Evolutionary conservation across 2,329 filamentous ascomycete species (phyloP).

Genomic region (Rugonectria rugulosa): DNA sequence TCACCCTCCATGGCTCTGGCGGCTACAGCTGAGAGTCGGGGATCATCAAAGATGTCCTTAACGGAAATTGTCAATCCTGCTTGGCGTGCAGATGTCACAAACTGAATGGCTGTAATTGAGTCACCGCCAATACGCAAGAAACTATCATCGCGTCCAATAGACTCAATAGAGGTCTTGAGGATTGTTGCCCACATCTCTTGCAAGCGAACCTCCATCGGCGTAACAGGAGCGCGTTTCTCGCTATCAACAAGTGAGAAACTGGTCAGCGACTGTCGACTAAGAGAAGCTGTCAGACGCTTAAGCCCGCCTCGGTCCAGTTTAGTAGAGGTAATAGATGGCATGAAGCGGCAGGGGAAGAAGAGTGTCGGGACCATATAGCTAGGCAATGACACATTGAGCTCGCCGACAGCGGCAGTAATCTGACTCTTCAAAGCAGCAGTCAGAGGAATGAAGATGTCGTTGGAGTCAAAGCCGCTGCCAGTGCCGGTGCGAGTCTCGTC

Average conservation of each 20-base stretch:
- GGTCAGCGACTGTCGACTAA: constrained; percentile 10
- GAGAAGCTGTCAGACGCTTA: constrained; percentile 4
- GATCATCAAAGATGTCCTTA: constrained; percentile 12
- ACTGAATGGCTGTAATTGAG: constrained; percentile 9
- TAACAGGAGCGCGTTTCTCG: not conserved
- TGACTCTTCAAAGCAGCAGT: not conserved
- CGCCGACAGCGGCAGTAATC: not conserved
- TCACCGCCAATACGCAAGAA: constrained; percentile 14
- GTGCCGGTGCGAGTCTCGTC: constrained; percentile 32
- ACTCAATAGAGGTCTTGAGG: constrained; percentile 40
- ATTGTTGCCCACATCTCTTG: constrained; percentile 44
- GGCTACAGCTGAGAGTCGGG: no score
- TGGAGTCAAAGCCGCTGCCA: not conserved
- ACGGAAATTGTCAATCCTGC: no score
- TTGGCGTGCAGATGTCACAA: no score
- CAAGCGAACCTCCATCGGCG: constrained; percentile 23
- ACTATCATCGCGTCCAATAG: not conserved
- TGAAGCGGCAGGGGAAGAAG: constrained; percentile 18
- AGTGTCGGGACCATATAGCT: constrained; percentile 26
- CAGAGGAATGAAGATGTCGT: not conserved
- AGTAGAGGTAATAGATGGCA: no score
- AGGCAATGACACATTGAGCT: constrained; percentile 10
- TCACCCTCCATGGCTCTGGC: constrained; percentile 27
- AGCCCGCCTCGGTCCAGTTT: constrained; percentile 23
- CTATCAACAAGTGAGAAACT: constrained; percentile 15